These are phyloP conservation scores for Xylariales sp. DNA, from an alignment of 2,329 filamentous ascomycete genomes.

Conservation along the genomic window DNA sequence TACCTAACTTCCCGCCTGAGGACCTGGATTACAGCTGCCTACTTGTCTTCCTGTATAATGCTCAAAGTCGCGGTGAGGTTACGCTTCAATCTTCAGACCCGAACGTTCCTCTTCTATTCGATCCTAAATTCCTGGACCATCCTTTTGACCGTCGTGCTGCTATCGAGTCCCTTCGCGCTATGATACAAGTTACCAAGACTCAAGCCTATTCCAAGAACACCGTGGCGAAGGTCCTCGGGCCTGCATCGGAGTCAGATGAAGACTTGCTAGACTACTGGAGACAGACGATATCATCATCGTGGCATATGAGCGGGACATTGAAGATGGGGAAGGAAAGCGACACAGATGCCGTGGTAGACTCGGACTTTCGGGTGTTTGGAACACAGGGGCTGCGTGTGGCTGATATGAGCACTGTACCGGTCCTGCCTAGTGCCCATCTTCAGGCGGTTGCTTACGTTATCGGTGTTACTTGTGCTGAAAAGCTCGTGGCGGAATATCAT, in stretches of 20 bases:
- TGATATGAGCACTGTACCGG: conserved; percentile 47
- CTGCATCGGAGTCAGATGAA: conserved; percentile 45
- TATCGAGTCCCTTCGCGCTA: conserved; percentile 42
- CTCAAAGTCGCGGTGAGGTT: conserved; percentile 46
- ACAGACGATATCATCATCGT: conserved; percentile 40
- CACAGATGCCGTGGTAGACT: conserved; percentile 42
- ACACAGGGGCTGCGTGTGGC: conserved; percentile 43
- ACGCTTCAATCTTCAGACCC: conserved; percentile 49
- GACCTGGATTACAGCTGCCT: conserved; percentile 38
- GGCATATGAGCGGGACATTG: conserved; percentile 53
- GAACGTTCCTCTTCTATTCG: conserved; percentile 42
- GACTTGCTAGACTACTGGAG: conserved; percentile 45
- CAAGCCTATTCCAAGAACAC: conserved; percentile 40
- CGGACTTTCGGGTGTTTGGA: conserved; percentile 41
- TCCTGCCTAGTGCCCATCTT: conserved; percentile 46
- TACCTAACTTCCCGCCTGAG: conserved; percentile 30
- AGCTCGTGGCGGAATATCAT: conserved; percentile 38
- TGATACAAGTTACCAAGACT: conserved; percentile 34
- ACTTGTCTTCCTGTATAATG: conserved; percentile 46
- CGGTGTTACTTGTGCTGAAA: conserved; percentile 47
- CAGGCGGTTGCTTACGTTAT: conserved; percentile 51
- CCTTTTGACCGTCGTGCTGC: conserved; percentile 49
- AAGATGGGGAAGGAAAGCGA: conserved; percentile 49
- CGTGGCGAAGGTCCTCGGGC: conserved; percentile 33
- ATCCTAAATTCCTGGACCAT: conserved; percentile 48